Evolutionary conservation across 78 protist species (phyloP), one percentile per base, ranked within the genome.

Genomic region (Dictyostelium brefeldianum): DNA sequence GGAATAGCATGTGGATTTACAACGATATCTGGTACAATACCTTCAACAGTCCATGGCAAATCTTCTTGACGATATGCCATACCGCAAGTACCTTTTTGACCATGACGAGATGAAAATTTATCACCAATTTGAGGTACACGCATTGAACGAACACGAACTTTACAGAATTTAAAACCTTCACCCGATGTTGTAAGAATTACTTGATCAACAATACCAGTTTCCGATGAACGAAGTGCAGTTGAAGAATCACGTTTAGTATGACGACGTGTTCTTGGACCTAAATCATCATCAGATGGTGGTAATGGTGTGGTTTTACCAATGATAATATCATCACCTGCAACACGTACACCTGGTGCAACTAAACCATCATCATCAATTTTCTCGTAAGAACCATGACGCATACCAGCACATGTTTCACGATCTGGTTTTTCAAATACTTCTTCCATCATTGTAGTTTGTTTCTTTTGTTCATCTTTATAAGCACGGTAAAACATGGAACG

Each of bases 1-100:
- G 99, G 99, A 97, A 98, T 99, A 57, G 99, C 99, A 96, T 99
- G 99, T 14, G 99, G 99, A 92, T 99, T 99, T 99, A 99, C 99
- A 95, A 99, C 97, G 46, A 99, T 92, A 89, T 99, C 99, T 4
- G 99, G 99, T 14, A 97, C 96, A 15, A 99, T 89, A 64, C 99
- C 99, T 15, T 70, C 54, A 65, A 98, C 98, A 29, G 85, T 91
- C 83, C 99, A 99, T 7, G 99, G 99, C 98, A 99, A 93, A 93
- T 99, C 99, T 29, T 94, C 98, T 69, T 98, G 99, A 53, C 94
- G 71, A 51, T 97, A 99, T 31, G 99, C 98, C 64, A 99, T 92
- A 20, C 99, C 99, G 18, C 95, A 81, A 46, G 98, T 99, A 56
- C 99, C 99, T 96, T 99, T 99, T 96, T 99, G 99, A 10, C 99